A percentile compares a stretch with the other conserved stretches of the same genome.
phyloP scores from a whole-genome alignment of 495 filamentous ascomycete species.

The Penicillium canariense region DNA sequence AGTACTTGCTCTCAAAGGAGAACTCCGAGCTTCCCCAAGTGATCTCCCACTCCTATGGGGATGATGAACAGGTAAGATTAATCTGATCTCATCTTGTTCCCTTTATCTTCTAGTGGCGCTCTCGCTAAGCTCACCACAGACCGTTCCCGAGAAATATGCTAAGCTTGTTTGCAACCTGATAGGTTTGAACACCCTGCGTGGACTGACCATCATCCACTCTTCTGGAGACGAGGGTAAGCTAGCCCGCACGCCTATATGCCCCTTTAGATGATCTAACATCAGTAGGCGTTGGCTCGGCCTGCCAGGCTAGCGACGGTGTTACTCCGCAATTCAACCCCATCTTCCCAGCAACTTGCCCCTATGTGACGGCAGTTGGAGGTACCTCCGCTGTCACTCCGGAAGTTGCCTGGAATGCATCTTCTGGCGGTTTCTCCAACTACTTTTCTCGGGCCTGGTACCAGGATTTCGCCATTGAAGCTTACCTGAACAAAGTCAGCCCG shows the following conservation, averaged over 20 bases:
- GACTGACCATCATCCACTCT: slow-evolving; percentile 62
- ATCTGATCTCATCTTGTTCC: not conserved
- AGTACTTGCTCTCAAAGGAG: slow-evolving; percentile 54
- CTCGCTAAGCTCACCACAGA: slow-evolving; percentile 39
- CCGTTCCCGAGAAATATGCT: slow-evolving; percentile 63
- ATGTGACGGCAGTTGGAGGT: slow-evolving; percentile 64
- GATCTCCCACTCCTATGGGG: slow-evolving; percentile 69
- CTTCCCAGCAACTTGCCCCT: slow-evolving; percentile 67
- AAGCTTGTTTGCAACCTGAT: slow-evolving; percentile 64
- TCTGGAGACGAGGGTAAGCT: slow-evolving; percentile 61
- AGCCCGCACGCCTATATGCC: slow-evolving; percentile 22
- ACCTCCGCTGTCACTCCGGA: slow-evolving; percentile 55
- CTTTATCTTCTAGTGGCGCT: too few relatives aligned
- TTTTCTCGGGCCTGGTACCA: slow-evolving; percentile 63
- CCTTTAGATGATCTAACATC: not conserved
- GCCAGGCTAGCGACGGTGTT: slow-evolving; percentile 57
- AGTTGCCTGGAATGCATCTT: slow-evolving; percentile 44
- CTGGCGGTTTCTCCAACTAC: slow-evolving; percentile 66
- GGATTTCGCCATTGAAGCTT: slow-evolving; percentile 48
- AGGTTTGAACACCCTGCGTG: slow-evolving; percentile 65
- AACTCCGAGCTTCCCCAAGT: slow-evolving; percentile 59
- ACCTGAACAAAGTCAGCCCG: slow-evolving; percentile 42
- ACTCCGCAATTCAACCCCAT: slow-evolving; percentile 57
- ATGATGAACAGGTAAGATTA: slow-evolving; percentile 54
- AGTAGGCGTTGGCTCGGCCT: slow-evolving; percentile 52